A percentile compares a stretch with the other conserved stretches of the same genome.
phyloP scores from a whole-genome alignment of 257 asterid species.

The Ilex aquifolium region DNA sequence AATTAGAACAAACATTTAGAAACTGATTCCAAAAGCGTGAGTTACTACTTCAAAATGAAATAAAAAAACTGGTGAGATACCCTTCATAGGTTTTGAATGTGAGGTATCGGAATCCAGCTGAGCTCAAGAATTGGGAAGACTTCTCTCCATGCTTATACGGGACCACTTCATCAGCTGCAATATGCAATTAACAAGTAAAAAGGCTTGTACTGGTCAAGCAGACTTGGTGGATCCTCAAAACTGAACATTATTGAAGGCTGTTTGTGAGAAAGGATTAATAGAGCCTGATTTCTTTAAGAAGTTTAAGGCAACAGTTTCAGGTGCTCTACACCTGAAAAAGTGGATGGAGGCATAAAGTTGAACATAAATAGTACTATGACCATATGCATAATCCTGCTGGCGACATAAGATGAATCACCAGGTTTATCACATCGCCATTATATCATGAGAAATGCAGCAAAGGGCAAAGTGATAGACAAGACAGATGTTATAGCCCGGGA shows the following conservation, averaged over 20 bases:
- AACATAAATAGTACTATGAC: background rate
- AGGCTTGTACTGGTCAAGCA: background rate
- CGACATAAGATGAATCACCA: too few species aligned
- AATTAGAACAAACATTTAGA: background rate
- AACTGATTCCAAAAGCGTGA: background rate
- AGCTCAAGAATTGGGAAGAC: constrained; percentile 64
- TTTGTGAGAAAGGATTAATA: background rate
- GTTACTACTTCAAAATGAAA: constrained; percentile 1
- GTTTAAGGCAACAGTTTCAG: background rate
- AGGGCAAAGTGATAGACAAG: too few species aligned
- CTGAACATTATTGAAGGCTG: background rate
- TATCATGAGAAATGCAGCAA: too few species aligned
- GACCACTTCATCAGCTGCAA: constrained; percentile 76
- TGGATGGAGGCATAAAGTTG: background rate
- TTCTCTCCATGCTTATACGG: constrained; percentile 71
- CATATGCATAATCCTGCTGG: too few species aligned
- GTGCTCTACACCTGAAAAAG: background rate
- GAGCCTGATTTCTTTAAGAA: background rate
- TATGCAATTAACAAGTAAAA: constrained; percentile 13
- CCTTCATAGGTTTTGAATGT: constrained; percentile 66
- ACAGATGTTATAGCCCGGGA: too few species aligned
- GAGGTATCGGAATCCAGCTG: constrained; percentile 69
- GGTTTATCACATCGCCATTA: too few species aligned
- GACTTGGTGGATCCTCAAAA: background rate
- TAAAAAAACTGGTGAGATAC: constrained; percentile 21